phyloP scores from a whole-genome alignment of 73 alveolate genomes.

The Paramecium sexaurelia region DNA sequence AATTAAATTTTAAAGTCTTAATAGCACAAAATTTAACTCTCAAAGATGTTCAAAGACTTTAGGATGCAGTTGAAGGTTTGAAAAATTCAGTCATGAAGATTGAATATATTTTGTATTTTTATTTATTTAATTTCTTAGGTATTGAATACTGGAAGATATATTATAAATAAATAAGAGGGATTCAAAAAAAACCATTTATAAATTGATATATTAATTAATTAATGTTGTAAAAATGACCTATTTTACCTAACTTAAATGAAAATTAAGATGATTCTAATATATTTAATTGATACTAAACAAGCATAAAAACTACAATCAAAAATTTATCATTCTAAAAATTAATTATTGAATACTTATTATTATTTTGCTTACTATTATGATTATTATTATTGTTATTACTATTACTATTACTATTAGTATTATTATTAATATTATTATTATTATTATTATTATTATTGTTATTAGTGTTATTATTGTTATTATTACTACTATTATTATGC shows the following conservation, averaged over 20 bases:
- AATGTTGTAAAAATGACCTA: neutral
- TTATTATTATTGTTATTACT: too few species aligned
- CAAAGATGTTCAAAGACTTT: conserved; percentile 75
- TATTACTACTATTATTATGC: neutral
- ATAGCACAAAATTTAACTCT: conserved; percentile 73
- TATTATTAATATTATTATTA: neutral
- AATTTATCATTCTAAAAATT: neutral
- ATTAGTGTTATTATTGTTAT: neutral
- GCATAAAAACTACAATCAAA: neutral
- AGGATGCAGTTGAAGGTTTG: conserved; percentile 79
- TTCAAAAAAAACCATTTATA: neutral
- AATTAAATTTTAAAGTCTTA: conserved; percentile 67
- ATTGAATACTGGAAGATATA: conserved; percentile 51
- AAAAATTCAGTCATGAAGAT: conserved; percentile 87
- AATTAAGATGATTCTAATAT: too few species aligned
- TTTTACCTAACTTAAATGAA: too few species aligned
- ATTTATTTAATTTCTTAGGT: neutral
- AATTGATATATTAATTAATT: neutral
- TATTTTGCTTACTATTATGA: neutral
- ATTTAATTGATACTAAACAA: too few species aligned
- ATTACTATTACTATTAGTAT: too few species aligned
- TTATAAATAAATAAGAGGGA: too few species aligned
- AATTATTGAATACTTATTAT: neutral
- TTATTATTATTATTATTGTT: neutral
- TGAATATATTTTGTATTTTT: conserved; percentile 79